These are phyloP conservation scores for Akanthomyces lecanii DNA, from an alignment of 2,329 filamentous ascomycete species.

Conservation along the genomic window DNA sequence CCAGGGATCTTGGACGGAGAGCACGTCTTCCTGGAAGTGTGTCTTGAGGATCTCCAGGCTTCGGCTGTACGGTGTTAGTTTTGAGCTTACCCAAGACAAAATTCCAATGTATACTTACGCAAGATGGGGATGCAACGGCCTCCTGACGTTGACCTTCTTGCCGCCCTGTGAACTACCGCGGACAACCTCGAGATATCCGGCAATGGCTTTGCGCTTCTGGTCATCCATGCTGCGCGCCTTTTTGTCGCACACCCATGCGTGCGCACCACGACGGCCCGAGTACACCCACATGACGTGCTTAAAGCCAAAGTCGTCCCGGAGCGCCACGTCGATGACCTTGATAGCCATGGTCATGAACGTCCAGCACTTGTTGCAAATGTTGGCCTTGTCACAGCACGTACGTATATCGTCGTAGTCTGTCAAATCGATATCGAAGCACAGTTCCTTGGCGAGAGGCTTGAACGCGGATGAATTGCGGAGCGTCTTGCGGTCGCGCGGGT, in stretches of 20 bases:
- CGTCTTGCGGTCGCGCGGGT: constrained; percentile 88
- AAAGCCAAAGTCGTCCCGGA: constrained; percentile 94
- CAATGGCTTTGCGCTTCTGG: constrained; percentile 76
- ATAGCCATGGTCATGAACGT: constrained; percentile 97
- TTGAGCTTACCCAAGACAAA: no score
- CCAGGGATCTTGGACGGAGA: constrained; percentile 86
- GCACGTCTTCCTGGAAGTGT: constrained; percentile 79
- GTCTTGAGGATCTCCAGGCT: constrained; percentile 80
- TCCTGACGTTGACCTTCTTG: constrained; percentile 78
- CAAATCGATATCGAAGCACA: constrained; percentile 99
- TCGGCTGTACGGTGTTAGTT: constrained; percentile 47
- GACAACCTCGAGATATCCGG: constrained; percentile 86
- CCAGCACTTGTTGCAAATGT: constrained; percentile 94
- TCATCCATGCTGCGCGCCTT: constrained; percentile 82
- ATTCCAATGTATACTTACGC: constrained; percentile 44
- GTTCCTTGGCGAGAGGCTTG: constrained; percentile 82
- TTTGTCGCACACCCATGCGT: constrained; percentile 97
- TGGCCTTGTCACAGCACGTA: constrained; percentile 89
- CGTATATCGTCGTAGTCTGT: constrained; percentile 97
- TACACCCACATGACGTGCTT: constrained; percentile 98
- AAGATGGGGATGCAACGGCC: constrained; percentile 87
- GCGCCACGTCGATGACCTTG: constrained; percentile 80
- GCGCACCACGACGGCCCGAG: constrained; percentile 89
- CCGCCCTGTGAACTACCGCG: constrained; percentile 79
- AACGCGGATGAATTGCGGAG: constrained; percentile 77